These are phyloP conservation scores for Daldinia childiae DNA, from an alignment of 495 filamentous ascomycete species.

Conservation along the genomic window DNA sequence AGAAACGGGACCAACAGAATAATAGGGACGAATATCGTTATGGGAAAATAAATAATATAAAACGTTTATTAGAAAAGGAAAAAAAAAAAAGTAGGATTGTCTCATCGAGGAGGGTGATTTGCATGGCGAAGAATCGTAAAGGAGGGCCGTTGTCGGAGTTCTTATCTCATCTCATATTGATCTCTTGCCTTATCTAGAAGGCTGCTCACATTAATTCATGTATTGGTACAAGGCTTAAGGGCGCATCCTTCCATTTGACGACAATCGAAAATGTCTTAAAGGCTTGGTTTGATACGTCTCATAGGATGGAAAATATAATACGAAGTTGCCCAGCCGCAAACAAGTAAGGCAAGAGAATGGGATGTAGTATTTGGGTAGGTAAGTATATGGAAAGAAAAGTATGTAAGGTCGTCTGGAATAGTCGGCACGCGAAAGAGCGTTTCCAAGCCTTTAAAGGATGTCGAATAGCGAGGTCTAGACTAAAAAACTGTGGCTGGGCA, in stretches of 20 bases:
- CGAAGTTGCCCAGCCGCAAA: slow-evolving; percentile 11
- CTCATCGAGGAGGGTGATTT: slow-evolving; percentile 23
- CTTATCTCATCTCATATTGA: slow-evolving; percentile 39
- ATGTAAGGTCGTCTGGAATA: slow-evolving; percentile 25
- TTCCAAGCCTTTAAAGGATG: slow-evolving; percentile 28
- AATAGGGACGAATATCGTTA: slow-evolving; percentile 7
- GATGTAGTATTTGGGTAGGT: slow-evolving; percentile 8
- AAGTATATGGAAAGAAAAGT: slow-evolving; percentile 9
- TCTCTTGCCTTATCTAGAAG: slow-evolving; percentile 30
- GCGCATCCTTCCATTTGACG: slow-evolving; percentile 15
- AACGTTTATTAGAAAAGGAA: slow-evolving; percentile 21
- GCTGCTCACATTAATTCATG: slow-evolving; percentile 9
- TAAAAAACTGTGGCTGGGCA: slow-evolving; percentile 34
- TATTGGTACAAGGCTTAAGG: slow-evolving; percentile 13
- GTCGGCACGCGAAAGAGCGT: slow-evolving; percentile 16
- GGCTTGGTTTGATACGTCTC: neutral
- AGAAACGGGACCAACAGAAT: slow-evolving; percentile 8
- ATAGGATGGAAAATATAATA: slow-evolving; percentile 18
- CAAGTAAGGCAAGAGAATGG: slow-evolving; percentile 13
- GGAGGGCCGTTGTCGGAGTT: slow-evolving; percentile 42
- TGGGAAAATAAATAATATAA: slow-evolving; percentile 2
- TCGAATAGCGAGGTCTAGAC: slow-evolving; percentile 35
- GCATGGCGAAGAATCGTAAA: slow-evolving; percentile 35
- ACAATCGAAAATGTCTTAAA: slow-evolving; percentile 12
- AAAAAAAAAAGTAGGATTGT: slow-evolving; percentile 29